Percentiles rank a stretch among this genome's conserved stretches.
Conservation (phyloP, 2,329 filamentous ascomycete species). For the Trichoderma harzianum region DNA sequence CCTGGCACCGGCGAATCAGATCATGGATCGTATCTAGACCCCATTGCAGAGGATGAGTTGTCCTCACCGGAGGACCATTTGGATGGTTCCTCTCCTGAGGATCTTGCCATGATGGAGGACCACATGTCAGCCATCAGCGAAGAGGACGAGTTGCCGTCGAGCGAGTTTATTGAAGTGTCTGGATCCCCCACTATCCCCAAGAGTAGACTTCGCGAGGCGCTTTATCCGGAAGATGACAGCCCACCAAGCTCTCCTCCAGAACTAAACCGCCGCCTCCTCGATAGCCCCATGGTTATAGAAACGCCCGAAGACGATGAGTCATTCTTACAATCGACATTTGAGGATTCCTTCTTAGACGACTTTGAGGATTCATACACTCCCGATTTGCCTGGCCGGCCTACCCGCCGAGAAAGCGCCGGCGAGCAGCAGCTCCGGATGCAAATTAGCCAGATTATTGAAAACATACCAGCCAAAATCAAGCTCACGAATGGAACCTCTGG, state of each 20-base stretch:
- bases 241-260: slow-evolving; percentile 49
- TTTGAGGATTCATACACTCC: slow-evolving; percentile 41
- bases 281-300: slow-evolving; percentile 44
- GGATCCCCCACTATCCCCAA: slow-evolving; percentile 38
- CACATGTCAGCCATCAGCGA: slow-evolving; percentile 23
- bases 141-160: slow-evolving; percentile 32
- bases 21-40: slow-evolving; percentile 7
- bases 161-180: slow-evolving; percentile 43
- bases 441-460: slow-evolving; percentile 73
- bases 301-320: slow-evolving; percentile 40
- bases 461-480: slow-evolving; percentile 75
- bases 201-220: slow-evolving; percentile 31
- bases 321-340: slow-evolving; percentile 40
- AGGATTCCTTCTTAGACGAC: slow-evolving; percentile 46
- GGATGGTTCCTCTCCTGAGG: slow-evolving; percentile 12
- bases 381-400: slow-evolving; percentile 26
- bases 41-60: slow-evolving; percentile 6
- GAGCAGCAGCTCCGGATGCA: slow-evolving; percentile 74
- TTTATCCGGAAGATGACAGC: slow-evolving; percentile 40
- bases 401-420: slow-evolving; percentile 37
- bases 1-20: slow-evolving; percentile 1
- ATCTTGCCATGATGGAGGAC: slow-evolving; percentile 19
- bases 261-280: slow-evolving; percentile 34
- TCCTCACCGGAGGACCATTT: background rate
- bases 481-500: slow-evolving; percentile 54